phyloP scores from a whole-genome alignment of 2,329 filamentous ascomycete genomes.

The Venturiaceae sp. region DNA sequence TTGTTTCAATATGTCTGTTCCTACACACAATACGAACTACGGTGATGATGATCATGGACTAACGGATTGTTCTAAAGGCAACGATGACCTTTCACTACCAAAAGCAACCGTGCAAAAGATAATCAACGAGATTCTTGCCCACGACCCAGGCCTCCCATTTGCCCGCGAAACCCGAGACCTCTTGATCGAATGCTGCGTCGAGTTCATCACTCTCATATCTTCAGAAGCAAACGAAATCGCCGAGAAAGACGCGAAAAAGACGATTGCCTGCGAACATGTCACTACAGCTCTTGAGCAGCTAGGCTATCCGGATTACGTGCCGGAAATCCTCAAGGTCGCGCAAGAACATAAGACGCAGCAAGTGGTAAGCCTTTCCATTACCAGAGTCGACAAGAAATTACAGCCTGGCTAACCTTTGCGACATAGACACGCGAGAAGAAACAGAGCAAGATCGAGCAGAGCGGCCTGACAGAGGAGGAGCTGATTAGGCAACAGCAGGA shows the following conservation, averaged over 20 bases:
- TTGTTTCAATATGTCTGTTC: not conserved
- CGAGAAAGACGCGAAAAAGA: conserved; percentile 98
- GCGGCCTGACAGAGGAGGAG: conserved; percentile 84
- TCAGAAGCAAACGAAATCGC: conserved; percentile 98
- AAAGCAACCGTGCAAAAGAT: conserved; percentile 67
- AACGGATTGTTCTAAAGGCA: conserved; percentile 14
- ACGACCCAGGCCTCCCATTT: conserved; percentile 70
- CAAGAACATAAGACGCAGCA: conserved; percentile 87
- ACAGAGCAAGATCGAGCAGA: conserved; percentile 92
- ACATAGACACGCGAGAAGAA: conserved; percentile 85
- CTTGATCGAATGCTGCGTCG: conserved; percentile 96
- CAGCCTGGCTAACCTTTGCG: not conserved
- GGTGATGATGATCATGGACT: not conserved
- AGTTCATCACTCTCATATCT: conserved; percentile 98
- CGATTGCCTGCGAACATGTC: conserved; percentile 95
- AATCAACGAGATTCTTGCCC: conserved; percentile 82
- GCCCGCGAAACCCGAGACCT: conserved; percentile 92
- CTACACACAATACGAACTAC: not conserved
- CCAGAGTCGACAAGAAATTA: not conserved
- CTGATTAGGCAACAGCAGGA: conserved; percentile 82
- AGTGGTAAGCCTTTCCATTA: conserved; percentile 53
- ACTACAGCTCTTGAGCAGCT: conserved; percentile 88
- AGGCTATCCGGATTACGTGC: conserved; percentile 86
- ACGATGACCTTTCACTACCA: conserved; percentile 31
- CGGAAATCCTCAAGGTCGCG: conserved; percentile 76